Percentiles rank a stretch among this genome's conserved stretches.
Conservation (phyloP, 2,329 filamentous ascomycete species). For the Tolypocladium cylindrosporum region DNA sequence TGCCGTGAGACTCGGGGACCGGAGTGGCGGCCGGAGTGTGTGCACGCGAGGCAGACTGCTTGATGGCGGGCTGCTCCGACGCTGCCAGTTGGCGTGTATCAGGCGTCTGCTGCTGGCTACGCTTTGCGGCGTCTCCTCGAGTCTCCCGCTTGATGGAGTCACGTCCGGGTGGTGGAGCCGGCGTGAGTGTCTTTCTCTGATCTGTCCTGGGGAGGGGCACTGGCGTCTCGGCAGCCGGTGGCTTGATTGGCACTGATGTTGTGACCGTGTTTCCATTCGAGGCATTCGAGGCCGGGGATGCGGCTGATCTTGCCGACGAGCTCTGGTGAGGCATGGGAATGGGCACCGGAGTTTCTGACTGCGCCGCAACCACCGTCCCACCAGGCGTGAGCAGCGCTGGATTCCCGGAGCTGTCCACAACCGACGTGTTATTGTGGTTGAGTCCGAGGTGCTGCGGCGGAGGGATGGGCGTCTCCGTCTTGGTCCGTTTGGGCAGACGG, state of each 20-base stretch:
- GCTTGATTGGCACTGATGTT: conserved; percentile 18
- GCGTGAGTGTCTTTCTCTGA: conserved; percentile 19
- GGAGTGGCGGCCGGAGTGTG: conserved; percentile 24
- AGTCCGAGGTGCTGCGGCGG: conserved; percentile 27
- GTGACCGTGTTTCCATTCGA: conserved; percentile 11
- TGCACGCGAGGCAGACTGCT: conserved; percentile 21
- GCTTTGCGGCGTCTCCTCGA: conserved; percentile 32
- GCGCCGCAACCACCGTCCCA: conserved; percentile 8
- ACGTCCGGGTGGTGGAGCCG: conserved; percentile 15
- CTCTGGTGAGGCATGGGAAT: conserved; percentile 23
- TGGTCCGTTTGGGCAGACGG: conserved; percentile 39
- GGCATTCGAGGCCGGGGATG: conserved; percentile 19
- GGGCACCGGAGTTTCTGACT: conserved; percentile 32
- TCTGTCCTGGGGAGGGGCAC: conserved; percentile 26
- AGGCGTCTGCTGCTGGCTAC: conserved; percentile 22
- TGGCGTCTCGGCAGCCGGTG: conserved; percentile 23
- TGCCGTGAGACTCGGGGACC: conserved; percentile 20
- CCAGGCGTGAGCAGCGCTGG: conserved; percentile 1
- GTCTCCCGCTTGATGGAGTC: conserved; percentile 33
- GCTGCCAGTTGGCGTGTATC: conserved; percentile 7
- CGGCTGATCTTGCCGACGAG: conserved; percentile 16
- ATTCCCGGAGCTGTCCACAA: conserved; percentile 14
- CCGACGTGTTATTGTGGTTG: conserved; percentile 16
- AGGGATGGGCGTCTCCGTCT: conserved; percentile 48
- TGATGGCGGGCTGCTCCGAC: conserved; percentile 9